phyloP scores from a whole-genome alignment of 345 rosid species.

The Hibiscus mutabilis region DNA sequence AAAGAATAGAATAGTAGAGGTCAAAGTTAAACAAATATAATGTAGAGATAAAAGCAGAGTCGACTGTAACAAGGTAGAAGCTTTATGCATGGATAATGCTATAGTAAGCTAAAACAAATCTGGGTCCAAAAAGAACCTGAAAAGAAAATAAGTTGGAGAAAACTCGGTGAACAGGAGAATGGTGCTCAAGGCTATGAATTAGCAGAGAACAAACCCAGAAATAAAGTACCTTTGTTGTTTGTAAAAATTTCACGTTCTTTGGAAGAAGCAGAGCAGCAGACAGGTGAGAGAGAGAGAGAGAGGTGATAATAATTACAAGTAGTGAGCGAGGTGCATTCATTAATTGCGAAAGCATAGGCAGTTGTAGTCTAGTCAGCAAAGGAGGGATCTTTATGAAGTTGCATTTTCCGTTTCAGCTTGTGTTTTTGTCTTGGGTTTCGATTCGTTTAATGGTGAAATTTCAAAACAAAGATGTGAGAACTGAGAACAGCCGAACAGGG shows the following conservation, averaged over 20 bases:
- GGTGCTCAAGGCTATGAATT: neutral
- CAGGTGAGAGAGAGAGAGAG: neutral
- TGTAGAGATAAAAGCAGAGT: neutral
- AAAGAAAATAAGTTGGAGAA: neutral
- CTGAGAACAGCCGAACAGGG: no score
- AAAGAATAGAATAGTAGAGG: constrained; percentile 9
- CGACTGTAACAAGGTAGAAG: neutral
- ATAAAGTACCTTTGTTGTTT: constrained; percentile 17
- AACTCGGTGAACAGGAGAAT: neutral
- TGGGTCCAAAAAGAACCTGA: neutral
- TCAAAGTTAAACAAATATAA: constrained; percentile 7
- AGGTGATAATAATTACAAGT: neutral
- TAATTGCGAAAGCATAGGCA: constrained; percentile 21
- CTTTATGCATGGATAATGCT: neutral
- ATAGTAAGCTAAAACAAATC: neutral
- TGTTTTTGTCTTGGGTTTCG: neutral
- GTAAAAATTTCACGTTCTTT: neutral
- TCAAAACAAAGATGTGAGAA: neutral
- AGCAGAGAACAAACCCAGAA: constrained; percentile 1
- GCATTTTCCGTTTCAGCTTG: neutral
- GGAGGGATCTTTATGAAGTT: neutral
- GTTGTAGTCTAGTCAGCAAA: neutral
- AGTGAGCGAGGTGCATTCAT: constrained; percentile 30
- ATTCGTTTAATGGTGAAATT: neutral
- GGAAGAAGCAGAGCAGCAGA: neutral